Conservation (phyloP, 2,329 filamentous ascomycete species). For the Xylaria sp. region DNA sequence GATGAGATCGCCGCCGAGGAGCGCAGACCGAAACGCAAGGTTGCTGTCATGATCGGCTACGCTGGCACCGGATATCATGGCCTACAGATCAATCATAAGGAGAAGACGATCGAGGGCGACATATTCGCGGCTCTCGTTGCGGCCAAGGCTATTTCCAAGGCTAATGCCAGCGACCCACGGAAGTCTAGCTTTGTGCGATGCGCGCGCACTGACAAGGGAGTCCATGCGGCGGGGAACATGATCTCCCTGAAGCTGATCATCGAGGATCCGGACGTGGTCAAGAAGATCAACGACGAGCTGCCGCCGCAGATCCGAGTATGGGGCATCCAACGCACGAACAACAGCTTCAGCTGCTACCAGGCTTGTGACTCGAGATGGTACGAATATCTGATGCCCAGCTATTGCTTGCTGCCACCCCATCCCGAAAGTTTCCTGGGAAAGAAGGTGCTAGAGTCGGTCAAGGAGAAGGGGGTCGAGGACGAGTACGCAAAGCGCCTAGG, state of each 20-base stretch:
- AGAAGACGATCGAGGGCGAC: constrained; percentile 96
- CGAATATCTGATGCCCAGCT: constrained; percentile 93
- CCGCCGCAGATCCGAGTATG: constrained; percentile 91
- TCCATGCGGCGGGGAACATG: constrained; percentile 93
- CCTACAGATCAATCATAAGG: constrained; percentile 83
- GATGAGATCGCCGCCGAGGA: constrained; percentile 89
- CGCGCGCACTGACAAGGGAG: constrained; percentile 94
- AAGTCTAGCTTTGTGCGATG: constrained; percentile 94
- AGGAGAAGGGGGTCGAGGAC: constrained; percentile 72
- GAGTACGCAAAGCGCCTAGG: constrained; percentile 69
- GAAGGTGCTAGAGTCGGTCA: constrained; percentile 77
- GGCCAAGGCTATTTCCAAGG: constrained; percentile 92
- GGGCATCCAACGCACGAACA: constrained; percentile 88
- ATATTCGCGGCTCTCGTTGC: constrained; percentile 89
- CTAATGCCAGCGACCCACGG: constrained; percentile 94
- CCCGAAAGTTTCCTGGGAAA: constrained; percentile 83
- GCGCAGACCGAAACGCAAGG: constrained; percentile 90
- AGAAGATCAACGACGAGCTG: constrained; percentile 87
- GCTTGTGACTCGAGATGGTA: constrained; percentile 95
- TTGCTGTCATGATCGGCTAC: constrained; percentile 93
- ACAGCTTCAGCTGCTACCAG: constrained; percentile 92
- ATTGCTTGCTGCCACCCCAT: constrained; percentile 90
- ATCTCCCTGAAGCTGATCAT: constrained; percentile 95
- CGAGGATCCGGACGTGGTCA: constrained; percentile 82
- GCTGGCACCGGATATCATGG: constrained; percentile 96